Base-by-base conservation (phyloP, 1,139 yeast genomes). In the Pichia norvegensis region DNA sequence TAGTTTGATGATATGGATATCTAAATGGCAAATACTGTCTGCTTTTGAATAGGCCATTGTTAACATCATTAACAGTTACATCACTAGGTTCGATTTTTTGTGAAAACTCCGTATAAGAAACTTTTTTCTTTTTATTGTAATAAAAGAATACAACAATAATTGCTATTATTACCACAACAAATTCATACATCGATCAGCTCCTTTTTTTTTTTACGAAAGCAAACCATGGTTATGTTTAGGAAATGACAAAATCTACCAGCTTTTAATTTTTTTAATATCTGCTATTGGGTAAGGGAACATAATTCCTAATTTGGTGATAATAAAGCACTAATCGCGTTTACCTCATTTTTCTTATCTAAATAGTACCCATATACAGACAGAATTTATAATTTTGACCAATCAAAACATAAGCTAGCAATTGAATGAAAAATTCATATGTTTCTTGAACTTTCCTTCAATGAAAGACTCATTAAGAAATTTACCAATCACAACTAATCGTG, bases 401-500 rank as follows among this genome's bases (percentile, higher is more conserved):
- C 31, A 27, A 27, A 6, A 27, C 5, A 13, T 13, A 13, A 13
- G 14, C n/a, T 16, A 7, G n/a, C 20, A 17, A 17, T 16, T 31
- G 20, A 35, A 20, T 19, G 37, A 27, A 27, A 54, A 46, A 1
- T 49, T 53, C 25, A 47, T 43, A 9, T n/a, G 36, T 9, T 36
- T 16, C 11, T 33, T 14, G 20, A 57, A 52, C 19, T 36, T 39
- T 0, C 23, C 9, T 11, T 35, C 40, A 16, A 58, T 31, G 3
- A 23, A 9, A 2, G 39, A 48, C 8, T 17, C 5, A 19, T 64
- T 55, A 49, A 83, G 62, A 52, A 73, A 68, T 60, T 86, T 86
- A 1, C 98, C 98, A 39, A 92, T 92, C 20, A 90, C 68, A 1
- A 92, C 95, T 40, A 92, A 59, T 62, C 85, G 84, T 52, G 78